Evolutionary conservation across 768 basidiomycete species (phyloP).

Genomic region (Termitomyces sp.): DNA sequence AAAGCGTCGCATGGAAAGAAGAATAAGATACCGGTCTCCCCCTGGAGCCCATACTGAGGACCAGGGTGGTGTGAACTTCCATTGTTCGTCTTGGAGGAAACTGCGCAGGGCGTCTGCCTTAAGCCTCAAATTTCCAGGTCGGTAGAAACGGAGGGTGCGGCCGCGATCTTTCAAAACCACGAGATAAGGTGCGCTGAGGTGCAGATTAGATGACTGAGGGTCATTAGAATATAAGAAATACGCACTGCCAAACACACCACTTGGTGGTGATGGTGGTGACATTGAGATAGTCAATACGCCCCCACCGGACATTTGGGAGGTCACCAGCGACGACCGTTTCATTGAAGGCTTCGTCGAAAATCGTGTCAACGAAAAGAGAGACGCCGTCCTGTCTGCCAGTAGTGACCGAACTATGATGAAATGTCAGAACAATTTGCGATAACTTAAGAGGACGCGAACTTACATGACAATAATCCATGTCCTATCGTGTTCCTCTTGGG

Average conservation of each 20-base stretch:
- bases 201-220: neutral
- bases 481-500: slow-evolving; percentile 62
- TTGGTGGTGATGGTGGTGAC: slow-evolving; percentile 82
- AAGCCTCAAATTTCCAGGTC: slow-evolving; percentile 57
- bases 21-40: slow-evolving; percentile 53
- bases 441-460: slow-evolving; percentile 3
- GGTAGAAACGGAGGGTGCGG: slow-evolving; percentile 77
- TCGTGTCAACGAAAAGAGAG: slow-evolving; percentile 65
- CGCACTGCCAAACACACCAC: slow-evolving; percentile 84
- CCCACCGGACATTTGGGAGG: slow-evolving; percentile 73
- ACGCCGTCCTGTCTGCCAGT: slow-evolving; percentile 56
- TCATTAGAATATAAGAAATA: slow-evolving; percentile 14
- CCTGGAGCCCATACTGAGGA: slow-evolving; percentile 66
- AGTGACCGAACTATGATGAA: slow-evolving; percentile 48
- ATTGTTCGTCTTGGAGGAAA: slow-evolving; percentile 64
- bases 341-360: slow-evolving; percentile 76
- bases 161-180: slow-evolving; percentile 72
- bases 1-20: neutral
- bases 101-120: slow-evolving; percentile 56
- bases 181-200: slow-evolving; percentile 67
- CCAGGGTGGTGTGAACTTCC: slow-evolving; percentile 68
- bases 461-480: slow-evolving; percentile 82
- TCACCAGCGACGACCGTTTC: slow-evolving; percentile 53
- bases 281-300: slow-evolving; percentile 82
- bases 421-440: slow-evolving; percentile 5